Evolutionary conservation across 202 grass and related monocot genomes (phyloP).

Genomic region (Brachypodium distachyon): DNA sequence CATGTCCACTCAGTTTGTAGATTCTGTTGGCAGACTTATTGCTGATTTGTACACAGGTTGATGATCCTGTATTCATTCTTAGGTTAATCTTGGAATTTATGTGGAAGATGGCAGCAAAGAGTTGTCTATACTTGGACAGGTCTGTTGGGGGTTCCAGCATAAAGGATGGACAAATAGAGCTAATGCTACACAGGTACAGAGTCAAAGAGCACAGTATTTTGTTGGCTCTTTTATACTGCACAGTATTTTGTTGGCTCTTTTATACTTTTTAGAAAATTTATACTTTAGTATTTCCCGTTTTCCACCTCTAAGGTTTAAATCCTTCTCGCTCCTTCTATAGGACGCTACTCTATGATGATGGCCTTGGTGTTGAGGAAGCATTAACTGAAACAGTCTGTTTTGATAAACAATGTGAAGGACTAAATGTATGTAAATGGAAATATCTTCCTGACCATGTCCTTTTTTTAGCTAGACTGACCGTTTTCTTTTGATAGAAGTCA

Average conservation of each 20-base stretch:
- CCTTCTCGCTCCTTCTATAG: slow-evolving; percentile 24
- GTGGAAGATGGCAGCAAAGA: slow-evolving; percentile 81
- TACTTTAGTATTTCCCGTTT: not conserved
- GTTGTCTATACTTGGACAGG: slow-evolving; percentile 72
- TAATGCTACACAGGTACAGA: slow-evolving; percentile 94
- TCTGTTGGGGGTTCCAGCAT: slow-evolving; percentile 88
- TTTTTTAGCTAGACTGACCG: too few relatives aligned
- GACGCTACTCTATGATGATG: slow-evolving; percentile 89
- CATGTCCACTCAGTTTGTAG: not conserved
- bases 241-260: slow-evolving; percentile 6
- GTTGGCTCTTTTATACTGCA: not conserved
- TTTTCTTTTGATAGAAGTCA: not conserved
- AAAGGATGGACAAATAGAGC: slow-evolving; percentile 84
- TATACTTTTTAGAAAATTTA: too few relatives aligned
- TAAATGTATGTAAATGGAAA: slow-evolving; percentile 57
- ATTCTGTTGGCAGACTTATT: not conserved
- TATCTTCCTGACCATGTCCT: not conserved
- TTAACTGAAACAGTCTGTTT: slow-evolving; percentile 82
- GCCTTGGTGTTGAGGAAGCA: slow-evolving; percentile 64
- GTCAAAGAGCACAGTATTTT: not conserved
- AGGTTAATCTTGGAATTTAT: slow-evolving; percentile 95
- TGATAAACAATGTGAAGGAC: slow-evolving; percentile 54
- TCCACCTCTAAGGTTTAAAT: not conserved
- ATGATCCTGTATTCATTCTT: slow-evolving; percentile 22
- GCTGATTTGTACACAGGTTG: not conserved